Evolutionary conservation across 495 filamentous ascomycete genomes (phyloP), one percentile per base, ranked within the genome.

Genomic region (Halenospora varia): DNA sequence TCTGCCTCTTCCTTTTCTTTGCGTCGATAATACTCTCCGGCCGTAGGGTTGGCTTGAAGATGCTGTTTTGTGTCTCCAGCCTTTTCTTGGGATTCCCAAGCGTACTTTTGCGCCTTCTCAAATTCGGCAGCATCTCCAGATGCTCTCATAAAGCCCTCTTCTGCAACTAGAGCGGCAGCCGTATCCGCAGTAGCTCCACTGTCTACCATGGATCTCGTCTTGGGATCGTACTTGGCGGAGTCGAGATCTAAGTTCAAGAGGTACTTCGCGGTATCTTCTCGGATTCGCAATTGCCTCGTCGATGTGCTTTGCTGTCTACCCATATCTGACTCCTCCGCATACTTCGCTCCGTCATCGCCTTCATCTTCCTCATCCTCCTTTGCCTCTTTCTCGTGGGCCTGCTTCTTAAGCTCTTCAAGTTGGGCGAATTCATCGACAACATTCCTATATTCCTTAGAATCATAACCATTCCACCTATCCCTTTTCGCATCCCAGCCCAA

Each of bases 181-280:
- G 87, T 83, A 73, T 97, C 92, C 2, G 76, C 76, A 39, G 89
- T 88, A 4, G 89, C 92, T 29, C 93, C 92, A 62, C 83, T 82
- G 60, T 96, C 92, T 3, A 96, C 87, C 86, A 98, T 96, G 3
- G 89, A 87, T 56, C 94, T 83, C 29, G 93, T 97, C 68, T 98
- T 98, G 0, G 94, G 94, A 66, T 98, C 95, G 71, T 98, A 98
- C 67, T 96, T 96, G 11, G 94, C 95, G 0, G 93, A 96, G 63
- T 98, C 94, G 2, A 95, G 81, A 64, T 97, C 94, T 3, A 98
- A 80, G 65, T 97, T 97, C 0, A 97, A 76, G 6, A 98, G 75
- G 68, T 98, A 98, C 68, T 97, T 97, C n/a, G 94, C 94, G 3
- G 94, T 97, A 70, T 98, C 94, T 74, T 98, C 94, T 65, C 94